Conservation (phyloP, 345 rosid species). For the Hibiscus mutabilis region DNA sequence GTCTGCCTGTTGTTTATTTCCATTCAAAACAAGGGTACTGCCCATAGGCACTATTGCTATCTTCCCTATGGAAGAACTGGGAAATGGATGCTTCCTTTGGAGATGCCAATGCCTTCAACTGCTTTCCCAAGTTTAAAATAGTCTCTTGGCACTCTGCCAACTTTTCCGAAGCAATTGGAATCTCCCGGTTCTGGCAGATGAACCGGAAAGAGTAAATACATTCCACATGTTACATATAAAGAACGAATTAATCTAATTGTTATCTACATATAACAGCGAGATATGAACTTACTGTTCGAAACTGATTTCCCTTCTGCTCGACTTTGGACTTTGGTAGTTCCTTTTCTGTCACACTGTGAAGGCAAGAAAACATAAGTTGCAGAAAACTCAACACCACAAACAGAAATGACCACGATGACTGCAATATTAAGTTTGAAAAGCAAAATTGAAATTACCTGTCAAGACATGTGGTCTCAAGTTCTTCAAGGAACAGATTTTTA, state of each 20-base stretch:
- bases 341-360: slow-evolving; percentile 40
- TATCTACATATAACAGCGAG: background rate
- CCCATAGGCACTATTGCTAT: slow-evolving; percentile 31
- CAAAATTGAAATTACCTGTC: slow-evolving; percentile 35
- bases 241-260: background rate
- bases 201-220: slow-evolving; percentile 1
- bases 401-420: background rate
- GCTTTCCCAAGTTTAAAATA: slow-evolving; percentile 74
- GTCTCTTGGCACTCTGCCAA: slow-evolving; percentile 92
- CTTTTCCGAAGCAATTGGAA: slow-evolving; percentile 84
- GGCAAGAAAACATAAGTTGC: slow-evolving; percentile 15
- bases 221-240: background rate
- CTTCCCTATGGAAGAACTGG: background rate
- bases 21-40: slow-evolving; percentile 29
- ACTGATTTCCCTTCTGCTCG: slow-evolving; percentile 41
- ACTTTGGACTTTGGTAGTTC: slow-evolving; percentile 24
- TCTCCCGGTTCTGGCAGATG: slow-evolving; percentile 63
- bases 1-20: slow-evolving; percentile 15
- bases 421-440: background rate
- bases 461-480: slow-evolving; percentile 37
- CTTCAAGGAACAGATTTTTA: slow-evolving; percentile 32
- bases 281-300: slow-evolving; percentile 52
- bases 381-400: slow-evolving; percentile 10
- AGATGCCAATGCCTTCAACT: slow-evolving; percentile 67
- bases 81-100: slow-evolving; percentile 45